Conservation (phyloP, 805 yeast species). For the Lipomyces starkeyi region DNA sequence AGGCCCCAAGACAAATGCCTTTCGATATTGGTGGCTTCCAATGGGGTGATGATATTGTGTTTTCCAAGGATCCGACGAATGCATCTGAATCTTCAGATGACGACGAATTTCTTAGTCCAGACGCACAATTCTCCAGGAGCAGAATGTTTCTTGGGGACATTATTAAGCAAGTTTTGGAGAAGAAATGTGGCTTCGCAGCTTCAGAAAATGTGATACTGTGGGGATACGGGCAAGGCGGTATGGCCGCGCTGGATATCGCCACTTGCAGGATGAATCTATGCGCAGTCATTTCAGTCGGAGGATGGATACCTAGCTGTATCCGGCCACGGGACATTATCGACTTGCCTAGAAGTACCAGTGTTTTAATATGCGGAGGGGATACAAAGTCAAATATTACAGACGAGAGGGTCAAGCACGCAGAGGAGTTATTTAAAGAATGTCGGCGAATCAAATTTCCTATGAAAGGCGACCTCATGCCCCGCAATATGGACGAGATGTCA, state of each 20-base stretch:
- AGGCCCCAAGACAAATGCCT: slow-evolving; percentile 38
- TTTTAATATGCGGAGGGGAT: slow-evolving; percentile 36
- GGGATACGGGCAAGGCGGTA: slow-evolving; percentile 39
- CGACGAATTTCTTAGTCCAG: slow-evolving; percentile 35
- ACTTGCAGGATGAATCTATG: slow-evolving; percentile 20
- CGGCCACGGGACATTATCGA: slow-evolving; percentile 31
- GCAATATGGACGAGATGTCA: slow-evolving; percentile 37
- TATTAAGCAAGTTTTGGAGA: slow-evolving; percentile 20
- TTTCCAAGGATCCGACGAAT: slow-evolving; percentile 21
- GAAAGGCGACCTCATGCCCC: slow-evolving; percentile 36
- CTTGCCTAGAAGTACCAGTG: slow-evolving; percentile 29
- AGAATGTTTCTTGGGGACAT: slow-evolving; percentile 13
- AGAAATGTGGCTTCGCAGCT: slow-evolving; percentile 32
- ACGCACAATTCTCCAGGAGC: slow-evolving; percentile 28
- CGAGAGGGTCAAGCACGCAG: slow-evolving; percentile 22
- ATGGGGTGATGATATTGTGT: slow-evolving; percentile 39
- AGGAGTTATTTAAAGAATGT: slow-evolving; percentile 29
- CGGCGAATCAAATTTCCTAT: slow-evolving; percentile 25
- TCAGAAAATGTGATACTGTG: slow-evolving; percentile 29
- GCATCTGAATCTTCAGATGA: slow-evolving; percentile 15
- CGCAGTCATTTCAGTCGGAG: slow-evolving; percentile 37
- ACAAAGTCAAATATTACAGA: slow-evolving; percentile 23
- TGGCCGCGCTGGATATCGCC: slow-evolving; percentile 36
- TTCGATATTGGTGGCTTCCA: slow-evolving; percentile 38
- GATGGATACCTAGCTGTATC: slow-evolving; percentile 33